These are phyloP conservation scores for Neocucurbitaria cava DNA, from an alignment of 2,329 filamentous ascomycete genomes.

Conservation along the genomic window DNA sequence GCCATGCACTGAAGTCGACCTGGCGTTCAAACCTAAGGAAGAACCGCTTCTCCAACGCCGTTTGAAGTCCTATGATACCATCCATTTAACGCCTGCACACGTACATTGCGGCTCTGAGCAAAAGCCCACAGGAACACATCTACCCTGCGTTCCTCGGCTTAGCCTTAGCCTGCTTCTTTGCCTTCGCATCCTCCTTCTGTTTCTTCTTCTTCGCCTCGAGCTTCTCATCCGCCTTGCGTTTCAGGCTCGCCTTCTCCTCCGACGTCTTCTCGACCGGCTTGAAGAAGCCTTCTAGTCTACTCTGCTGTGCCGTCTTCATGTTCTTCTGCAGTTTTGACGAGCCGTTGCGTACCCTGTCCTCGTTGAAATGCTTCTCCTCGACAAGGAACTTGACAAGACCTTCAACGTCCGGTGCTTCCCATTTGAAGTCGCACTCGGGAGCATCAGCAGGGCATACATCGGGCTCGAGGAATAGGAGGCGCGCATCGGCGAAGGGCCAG, in stretches of 20 bases:
- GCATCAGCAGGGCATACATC: slow-evolving; percentile 86
- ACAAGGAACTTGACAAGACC: slow-evolving; percentile 90
- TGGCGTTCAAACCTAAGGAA: too few species aligned
- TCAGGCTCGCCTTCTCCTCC: slow-evolving; percentile 81
- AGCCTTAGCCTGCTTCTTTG: slow-evolving; percentile 88
- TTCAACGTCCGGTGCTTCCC: slow-evolving; percentile 91
- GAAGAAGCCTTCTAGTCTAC: slow-evolving; percentile 94
- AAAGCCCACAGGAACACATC: background rate
- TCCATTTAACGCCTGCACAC: slow-evolving; percentile 12
- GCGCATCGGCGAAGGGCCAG: slow-evolving; percentile 93
- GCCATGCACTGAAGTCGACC: too few species aligned
- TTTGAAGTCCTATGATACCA: slow-evolving; percentile 1
- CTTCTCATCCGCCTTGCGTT: slow-evolving; percentile 94
- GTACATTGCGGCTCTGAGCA: background rate
- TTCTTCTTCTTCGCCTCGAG: slow-evolving; percentile 94
- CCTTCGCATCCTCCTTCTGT: slow-evolving; percentile 91
- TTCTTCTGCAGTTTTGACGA: slow-evolving; percentile 86
- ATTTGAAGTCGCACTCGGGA: slow-evolving; percentile 94
- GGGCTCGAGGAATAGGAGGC: slow-evolving; percentile 88
- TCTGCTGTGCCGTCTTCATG: slow-evolving; percentile 88
- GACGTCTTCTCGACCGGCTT: slow-evolving; percentile 89
- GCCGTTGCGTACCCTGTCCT: slow-evolving; percentile 85
- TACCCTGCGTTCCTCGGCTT: slow-evolving; percentile 64
- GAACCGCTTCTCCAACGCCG: background rate
- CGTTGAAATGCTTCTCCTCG: slow-evolving; percentile 93